Evolutionary conservation across 2,329 filamentous ascomycete genomes (phyloP).

Genomic region (Monilinia aucupariae): DNA sequence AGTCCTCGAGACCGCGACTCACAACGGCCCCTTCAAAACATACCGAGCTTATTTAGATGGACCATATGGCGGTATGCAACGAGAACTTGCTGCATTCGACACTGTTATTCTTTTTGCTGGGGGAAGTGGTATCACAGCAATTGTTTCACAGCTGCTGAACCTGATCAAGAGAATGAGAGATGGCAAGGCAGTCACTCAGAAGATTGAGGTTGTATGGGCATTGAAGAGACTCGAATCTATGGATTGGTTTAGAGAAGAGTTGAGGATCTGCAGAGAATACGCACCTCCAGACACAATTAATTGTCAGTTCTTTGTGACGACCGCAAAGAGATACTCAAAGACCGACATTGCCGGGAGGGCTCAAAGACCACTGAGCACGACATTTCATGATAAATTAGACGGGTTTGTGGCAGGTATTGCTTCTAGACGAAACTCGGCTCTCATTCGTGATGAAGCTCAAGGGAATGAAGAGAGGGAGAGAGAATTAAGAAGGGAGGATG

Average conservation of each 20-base stretch:
- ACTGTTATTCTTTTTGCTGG: conserved; percentile 90
- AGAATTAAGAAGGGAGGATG: conserved; percentile 73
- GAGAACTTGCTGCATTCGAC: conserved; percentile 85
- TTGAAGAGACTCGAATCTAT: conserved; percentile 86
- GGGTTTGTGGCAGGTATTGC: conserved; percentile 82
- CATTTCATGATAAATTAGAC: conserved; percentile 82
- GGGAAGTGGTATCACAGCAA: conserved; percentile 87
- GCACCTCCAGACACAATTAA: conserved; percentile 84
- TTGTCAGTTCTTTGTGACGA: conserved; percentile 92
- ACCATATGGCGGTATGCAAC: conserved; percentile 89
- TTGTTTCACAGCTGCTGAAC: conserved; percentile 85
- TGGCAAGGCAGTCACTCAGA: conserved; percentile 86
- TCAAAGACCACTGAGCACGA: conserved; percentile 62
- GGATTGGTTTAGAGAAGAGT: conserved; percentile 96
- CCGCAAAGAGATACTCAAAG: conserved; percentile 48
- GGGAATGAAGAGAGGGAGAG: conserved; percentile 74
- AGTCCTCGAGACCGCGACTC: conserved; percentile 75
- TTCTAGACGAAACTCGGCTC: conserved; percentile 76
- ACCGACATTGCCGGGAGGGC: conserved; percentile 40
- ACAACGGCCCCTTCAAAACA: conserved; percentile 84
- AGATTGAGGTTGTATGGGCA: conserved; percentile 89
- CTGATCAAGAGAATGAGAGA: conserved; percentile 96
- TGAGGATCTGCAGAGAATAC: conserved; percentile 83
- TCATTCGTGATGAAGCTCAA: conserved; percentile 75
- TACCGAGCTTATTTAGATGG: conserved; percentile 91